A percentile compares a stretch with the other conserved stretches of the same genome.
These are phyloP conservation scores for Rubus idaeus DNA, from an alignment of 306 rosid genomes.

Conservation along the genomic window DNA sequence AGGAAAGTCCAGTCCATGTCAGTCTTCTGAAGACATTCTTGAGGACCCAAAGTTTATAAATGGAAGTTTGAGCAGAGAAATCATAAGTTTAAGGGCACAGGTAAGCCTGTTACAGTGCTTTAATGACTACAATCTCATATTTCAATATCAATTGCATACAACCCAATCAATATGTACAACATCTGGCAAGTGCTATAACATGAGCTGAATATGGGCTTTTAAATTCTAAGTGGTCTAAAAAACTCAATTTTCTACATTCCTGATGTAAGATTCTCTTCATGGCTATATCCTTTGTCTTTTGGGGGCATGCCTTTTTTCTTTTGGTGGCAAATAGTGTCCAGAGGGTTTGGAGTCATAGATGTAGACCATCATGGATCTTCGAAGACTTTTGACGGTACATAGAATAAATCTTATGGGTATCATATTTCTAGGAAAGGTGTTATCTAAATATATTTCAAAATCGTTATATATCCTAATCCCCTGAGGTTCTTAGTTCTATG, in stretches of 20 bases:
- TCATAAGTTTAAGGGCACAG: slow-evolving; percentile 69
- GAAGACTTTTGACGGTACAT: background rate
- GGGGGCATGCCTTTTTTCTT: background rate
- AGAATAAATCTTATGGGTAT: background rate
- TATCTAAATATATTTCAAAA: background rate
- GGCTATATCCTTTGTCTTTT: background rate
- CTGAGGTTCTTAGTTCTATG: background rate
- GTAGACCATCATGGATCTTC: background rate
- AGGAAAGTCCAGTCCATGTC: slow-evolving; percentile 56
- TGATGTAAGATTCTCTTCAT: background rate
- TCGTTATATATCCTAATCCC: background rate
- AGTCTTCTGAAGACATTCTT: slow-evolving; percentile 55
- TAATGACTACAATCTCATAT: background rate
- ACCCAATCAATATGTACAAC: background rate
- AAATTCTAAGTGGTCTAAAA: background rate
- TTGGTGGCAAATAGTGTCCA: background rate
- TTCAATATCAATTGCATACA: background rate
- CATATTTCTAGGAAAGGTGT: background rate
- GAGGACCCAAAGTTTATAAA: slow-evolving; percentile 56
- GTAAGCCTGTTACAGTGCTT: slow-evolving; percentile 40
- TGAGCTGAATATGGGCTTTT: background rate
- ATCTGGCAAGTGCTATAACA: background rate
- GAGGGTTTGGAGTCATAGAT: background rate
- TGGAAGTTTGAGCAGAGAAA: slow-evolving; percentile 68
- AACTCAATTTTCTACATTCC: background rate